Base-by-base conservation (phyloP, 2,329 filamentous ascomycete genomes). In the Colletotrichum sp. region DNA sequence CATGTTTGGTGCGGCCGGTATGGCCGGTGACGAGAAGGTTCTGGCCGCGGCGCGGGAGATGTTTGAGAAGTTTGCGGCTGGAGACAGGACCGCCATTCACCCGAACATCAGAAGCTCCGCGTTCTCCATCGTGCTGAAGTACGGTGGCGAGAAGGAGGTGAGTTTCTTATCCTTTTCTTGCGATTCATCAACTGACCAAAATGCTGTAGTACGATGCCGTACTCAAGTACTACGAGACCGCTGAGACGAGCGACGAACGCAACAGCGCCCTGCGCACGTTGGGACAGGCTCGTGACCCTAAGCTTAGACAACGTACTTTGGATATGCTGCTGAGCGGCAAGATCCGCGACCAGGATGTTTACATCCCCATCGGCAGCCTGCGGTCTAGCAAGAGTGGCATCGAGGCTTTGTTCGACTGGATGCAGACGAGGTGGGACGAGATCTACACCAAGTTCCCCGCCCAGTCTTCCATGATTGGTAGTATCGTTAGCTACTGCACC, bases 331-430 rank as follows among this genome's bases (percentile, higher is more conserved):
- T 96, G 73, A 92, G 92, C 83, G 92, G 93, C 77, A 94, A 98
- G 79, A 94, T 98, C 85, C 98, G 98, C 89, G 95, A 95, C 78
- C 96, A 98, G 85, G 96, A 99, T 84, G 93, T 98, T 78, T 98
- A 98, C 87, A 92, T 98, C 83, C 96, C 96, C 2, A 91, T 97
- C 52, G 91, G 92, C 39, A 95, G 95, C 9, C 90, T 99, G 32
- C 92, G 96, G 75, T 91, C 91, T 69, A 95, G 98, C 82, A 87
- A 92, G 9, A 92, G 93, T 59, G 96, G 96, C 79, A 94, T 98
- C 72, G 88, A 94, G 73, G 94, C 94, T 9, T 90, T 98, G 73
- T 98, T 94, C 90, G 85, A 84, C 21, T 99, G 95, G 95, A 89
- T 98, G 88, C 94, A 93, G 83, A 89, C 93, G 79, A 97, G 98